These are phyloP conservation scores for Arthrinium phaeospermum DNA, from an alignment of 2,329 filamentous ascomycete genomes.

Conservation along the genomic window DNA sequence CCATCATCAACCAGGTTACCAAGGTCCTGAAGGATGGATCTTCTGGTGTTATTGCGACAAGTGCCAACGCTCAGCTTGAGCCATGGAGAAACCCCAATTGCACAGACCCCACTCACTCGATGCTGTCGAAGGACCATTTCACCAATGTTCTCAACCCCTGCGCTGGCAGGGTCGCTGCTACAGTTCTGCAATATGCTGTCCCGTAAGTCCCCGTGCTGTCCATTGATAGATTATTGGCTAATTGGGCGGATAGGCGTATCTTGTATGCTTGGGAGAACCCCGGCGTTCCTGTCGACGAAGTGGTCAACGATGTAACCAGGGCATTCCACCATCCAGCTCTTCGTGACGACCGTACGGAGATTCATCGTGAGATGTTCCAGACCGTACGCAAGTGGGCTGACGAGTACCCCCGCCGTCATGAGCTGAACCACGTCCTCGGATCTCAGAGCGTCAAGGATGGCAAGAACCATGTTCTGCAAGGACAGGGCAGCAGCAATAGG, in stretches of 20 bases:
- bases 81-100: constrained; percentile 79
- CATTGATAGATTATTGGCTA: constrained; percentile 26
- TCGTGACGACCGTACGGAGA: constrained; percentile 75
- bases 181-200: constrained; percentile 83
- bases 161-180: constrained; percentile 74
- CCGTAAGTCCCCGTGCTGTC: constrained; percentile 58
- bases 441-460: constrained; percentile 84
- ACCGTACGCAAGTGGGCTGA: constrained; percentile 84
- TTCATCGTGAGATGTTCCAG: constrained; percentile 87
- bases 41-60: constrained; percentile 70
- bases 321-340: constrained; percentile 92
- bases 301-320: constrained; percentile 78
- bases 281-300: constrained; percentile 80
- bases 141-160: constrained; percentile 79
- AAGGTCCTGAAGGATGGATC: constrained; percentile 86
- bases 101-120: constrained; percentile 81
- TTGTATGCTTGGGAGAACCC: constrained; percentile 94
- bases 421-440: constrained; percentile 76
- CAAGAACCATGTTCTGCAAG: constrained; percentile 72
- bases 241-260: constrained; percentile 62
- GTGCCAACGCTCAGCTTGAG: constrained; percentile 76
- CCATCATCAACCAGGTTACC: constrained; percentile 87
- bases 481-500: constrained; percentile 40
- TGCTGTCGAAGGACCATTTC: constrained; percentile 86
- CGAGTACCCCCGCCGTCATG: constrained; percentile 67